A percentile compares a stretch with the other conserved stretches of the same genome.
Evolutionary conservation across 805 yeast species (phyloP).

Genomic region (Monosporozyma yasuniensis): DNA sequence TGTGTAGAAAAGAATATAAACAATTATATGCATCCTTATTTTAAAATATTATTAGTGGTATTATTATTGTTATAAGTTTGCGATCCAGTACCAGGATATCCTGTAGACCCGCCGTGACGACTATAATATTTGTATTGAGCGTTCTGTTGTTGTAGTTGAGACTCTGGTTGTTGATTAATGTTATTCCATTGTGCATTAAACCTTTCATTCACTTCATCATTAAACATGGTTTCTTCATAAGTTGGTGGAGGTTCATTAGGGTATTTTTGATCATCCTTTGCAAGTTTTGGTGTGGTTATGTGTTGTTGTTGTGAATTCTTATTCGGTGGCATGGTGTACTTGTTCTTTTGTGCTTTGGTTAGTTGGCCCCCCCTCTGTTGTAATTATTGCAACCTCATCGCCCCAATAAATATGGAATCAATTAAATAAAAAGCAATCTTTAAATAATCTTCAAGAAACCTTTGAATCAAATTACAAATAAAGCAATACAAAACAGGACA

Average conservation of each 20-base stretch:
- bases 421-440: not conserved
- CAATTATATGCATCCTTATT: not conserved
- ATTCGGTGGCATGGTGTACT: not conserved
- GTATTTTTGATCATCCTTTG: not conserved
- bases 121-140: not conserved
- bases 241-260: conserved; percentile 20
- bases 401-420: not conserved
- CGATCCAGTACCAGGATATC: not conserved
- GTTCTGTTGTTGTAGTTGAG: not conserved
- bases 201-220: conserved; percentile 3
- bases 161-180: not conserved
- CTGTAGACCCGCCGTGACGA: not conserved
- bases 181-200: not conserved
- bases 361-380: no score
- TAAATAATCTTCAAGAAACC: not conserved
- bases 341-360: no score
- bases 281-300: no score
- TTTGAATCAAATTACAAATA: not conserved
- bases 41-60: not conserved
- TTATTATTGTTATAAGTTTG: not conserved
- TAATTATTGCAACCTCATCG: not conserved
- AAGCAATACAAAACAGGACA: not conserved
- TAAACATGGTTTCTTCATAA: conserved; percentile 19
- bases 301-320: not conserved
- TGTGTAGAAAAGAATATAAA: not conserved